phyloP scores from a whole-genome alignment of 164 flowering plant species.

The Magnolia sinica region DNA sequence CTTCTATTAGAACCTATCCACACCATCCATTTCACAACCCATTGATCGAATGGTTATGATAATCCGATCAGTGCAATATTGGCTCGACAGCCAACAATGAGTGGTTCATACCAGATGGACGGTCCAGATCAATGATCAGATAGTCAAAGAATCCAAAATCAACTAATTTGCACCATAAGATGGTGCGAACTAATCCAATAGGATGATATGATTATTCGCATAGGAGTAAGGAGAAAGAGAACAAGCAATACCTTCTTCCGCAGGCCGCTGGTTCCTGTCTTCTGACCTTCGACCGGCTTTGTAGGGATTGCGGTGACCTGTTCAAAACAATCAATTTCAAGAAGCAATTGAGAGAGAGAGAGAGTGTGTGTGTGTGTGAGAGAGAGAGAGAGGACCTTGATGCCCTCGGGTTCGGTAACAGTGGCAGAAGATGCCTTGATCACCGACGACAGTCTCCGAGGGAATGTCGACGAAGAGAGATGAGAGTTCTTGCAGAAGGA shows the following conservation, averaged over 20 bases:
- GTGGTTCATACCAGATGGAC: not conserved
- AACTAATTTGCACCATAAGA: not conserved
- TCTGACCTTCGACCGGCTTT: slow-evolving; percentile 89
- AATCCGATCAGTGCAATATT: no score
- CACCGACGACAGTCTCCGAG: slow-evolving; percentile 7
- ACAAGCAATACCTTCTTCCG: slow-evolving; percentile 65
- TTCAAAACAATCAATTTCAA: not conserved
- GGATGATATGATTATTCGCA: not conserved
- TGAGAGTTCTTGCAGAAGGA: slow-evolving; percentile 14
- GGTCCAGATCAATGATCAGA: not conserved
- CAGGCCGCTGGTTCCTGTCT: slow-evolving; percentile 95
- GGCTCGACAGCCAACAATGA: no score
- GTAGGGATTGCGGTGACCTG: slow-evolving; percentile 73
- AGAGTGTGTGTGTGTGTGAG: not conserved
- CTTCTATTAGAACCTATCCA: no score
- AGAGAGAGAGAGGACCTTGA: slow-evolving; percentile 37
- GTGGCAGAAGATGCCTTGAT: slow-evolving; percentile 45
- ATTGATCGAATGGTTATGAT: no score
- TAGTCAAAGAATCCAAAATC: not conserved
- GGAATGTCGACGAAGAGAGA: slow-evolving; percentile 3
- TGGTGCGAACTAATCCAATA: not conserved
- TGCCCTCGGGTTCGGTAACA: slow-evolving; percentile 44
- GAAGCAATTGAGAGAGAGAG: not conserved
- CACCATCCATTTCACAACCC: no score
- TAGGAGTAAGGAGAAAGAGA: slow-evolving; percentile 1